Evolutionary conservation across 2,329 filamentous ascomycete genomes (phyloP), one percentile per base, ranked within the genome.

Genomic region (Orbilia ellipsospora): DNA sequence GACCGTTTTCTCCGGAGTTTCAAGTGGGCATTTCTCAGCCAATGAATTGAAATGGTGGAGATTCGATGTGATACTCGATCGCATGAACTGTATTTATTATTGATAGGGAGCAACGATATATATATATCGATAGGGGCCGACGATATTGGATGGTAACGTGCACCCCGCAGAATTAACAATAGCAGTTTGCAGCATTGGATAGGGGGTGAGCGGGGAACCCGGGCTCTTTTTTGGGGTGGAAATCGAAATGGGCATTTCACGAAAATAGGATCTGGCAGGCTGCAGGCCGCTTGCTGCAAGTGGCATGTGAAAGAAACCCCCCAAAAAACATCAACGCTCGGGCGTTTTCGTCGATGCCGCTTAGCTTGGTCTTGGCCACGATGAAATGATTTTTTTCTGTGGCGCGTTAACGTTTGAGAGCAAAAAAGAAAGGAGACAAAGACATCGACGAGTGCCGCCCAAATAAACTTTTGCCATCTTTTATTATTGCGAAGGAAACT

Each of bases 161-260:
- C 45, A 63, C 60, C 60, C 60, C 45, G 60, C 60, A 54, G 45
- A 20, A 40, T 16, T 20, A 40, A 50, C 45, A 52, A 36, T 2
- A 36, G 31, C 31, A 36, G 31, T 36, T 36, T 10, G 31, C 31
- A 36, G 31, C 6, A 6, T 36, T 36, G 31, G 31, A 6, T 36
- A 36, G 31, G 60, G 60, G 60, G 60, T 28, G 60, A 54, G 60
- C 60, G 60, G 60, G 60, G 60, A 63, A 63, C 60, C 60, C 31
- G 42, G 60, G 48, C 31, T 20, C 31, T 20, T 45, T 45, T 28
- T 59, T 36, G 2, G 23, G 57, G 42, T 23, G 55, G 44, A 31
- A 42, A 56, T 15, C 44, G 44, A 6, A 63, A 55, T 40, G n/a
- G 61, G 36, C 4, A 42, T 16, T 61, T 36, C 52, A 31, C 26